Evolutionary conservation across 305 asterid species (phyloP).

Genomic region (Coffea humblotiana): DNA sequence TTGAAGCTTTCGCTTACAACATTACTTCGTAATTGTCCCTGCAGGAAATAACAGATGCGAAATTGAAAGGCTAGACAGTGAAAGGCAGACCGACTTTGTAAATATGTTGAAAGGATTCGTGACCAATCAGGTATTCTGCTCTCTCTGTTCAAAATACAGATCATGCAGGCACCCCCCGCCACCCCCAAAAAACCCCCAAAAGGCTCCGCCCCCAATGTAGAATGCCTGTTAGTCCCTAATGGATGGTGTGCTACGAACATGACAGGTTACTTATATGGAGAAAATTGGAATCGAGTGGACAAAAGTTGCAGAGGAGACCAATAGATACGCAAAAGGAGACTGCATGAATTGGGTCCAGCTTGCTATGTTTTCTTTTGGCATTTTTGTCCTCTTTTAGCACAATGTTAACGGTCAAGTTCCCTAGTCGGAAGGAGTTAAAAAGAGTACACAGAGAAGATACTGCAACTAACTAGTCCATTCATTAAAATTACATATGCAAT

Average conservation of each 20-base stretch:
- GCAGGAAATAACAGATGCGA: conserved; percentile 92
- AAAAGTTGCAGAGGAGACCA: conserved; percentile 78
- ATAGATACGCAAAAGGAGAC: conserved; percentile 55
- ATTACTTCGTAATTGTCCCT: conserved; percentile 20
- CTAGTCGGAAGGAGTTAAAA: neutral
- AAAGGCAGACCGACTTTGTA: conserved; percentile 67
- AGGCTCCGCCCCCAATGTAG: too few relatives aligned
- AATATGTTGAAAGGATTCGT: conserved; percentile 92
- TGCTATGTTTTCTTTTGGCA: neutral
- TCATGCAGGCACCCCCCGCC: neutral
- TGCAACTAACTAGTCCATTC: neutral
- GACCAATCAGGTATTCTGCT: conserved; percentile 62
- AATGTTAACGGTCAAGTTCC: neutral
- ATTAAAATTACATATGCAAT: conserved; percentile 8
- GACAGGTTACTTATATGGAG: conserved; percentile 70
- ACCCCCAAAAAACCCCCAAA: too few relatives aligned
- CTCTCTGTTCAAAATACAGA: conserved; percentile 1
- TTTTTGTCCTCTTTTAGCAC: neutral
- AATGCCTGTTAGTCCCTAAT: neutral
- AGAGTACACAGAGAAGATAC: conserved; percentile 4
- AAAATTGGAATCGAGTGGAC: conserved; percentile 78
- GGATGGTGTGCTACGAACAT: conserved; percentile 17
- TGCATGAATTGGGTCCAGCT: conserved; percentile 18
- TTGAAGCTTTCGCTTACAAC: neutral
- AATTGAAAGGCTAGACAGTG: conserved; percentile 76